Conservation (phyloP, 768 basidiomycete species). For the Collybia sp. region DNA sequence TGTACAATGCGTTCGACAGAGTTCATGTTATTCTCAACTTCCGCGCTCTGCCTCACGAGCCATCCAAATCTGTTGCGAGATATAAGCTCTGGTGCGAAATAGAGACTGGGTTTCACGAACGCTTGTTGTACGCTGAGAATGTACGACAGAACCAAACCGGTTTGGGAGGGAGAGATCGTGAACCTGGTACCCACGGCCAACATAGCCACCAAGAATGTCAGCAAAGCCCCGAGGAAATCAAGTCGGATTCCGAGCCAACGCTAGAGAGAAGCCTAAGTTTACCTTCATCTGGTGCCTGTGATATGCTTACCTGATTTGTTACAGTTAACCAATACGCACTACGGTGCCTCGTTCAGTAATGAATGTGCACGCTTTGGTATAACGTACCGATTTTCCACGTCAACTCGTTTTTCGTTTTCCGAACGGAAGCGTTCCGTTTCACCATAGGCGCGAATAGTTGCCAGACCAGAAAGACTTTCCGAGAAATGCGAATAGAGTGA, state of each 20-base stretch:
- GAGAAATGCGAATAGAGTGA: slow-evolving; percentile 91
- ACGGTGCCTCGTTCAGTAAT: slow-evolving; percentile 2
- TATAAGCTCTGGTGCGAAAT: slow-evolving; percentile 4
- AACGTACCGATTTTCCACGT: slow-evolving; percentile 74
- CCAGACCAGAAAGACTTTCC: slow-evolving; percentile 81
- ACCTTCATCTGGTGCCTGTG: background rate
- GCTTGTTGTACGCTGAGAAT: slow-evolving; percentile 77
- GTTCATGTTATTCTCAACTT: slow-evolving; percentile 94
- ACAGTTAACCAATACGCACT: slow-evolving; percentile 87
- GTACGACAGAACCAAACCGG: slow-evolving; percentile 73
- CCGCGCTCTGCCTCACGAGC: slow-evolving; percentile 74
- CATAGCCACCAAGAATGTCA: slow-evolving; percentile 78
- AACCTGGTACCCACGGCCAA: slow-evolving; percentile 73
- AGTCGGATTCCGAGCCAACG: slow-evolving; percentile 88
- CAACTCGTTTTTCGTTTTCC: slow-evolving; percentile 73
- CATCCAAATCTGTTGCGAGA: slow-evolving; percentile 52
- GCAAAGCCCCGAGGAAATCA: slow-evolving; percentile 71
- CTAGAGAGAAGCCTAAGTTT: slow-evolving; percentile 24
- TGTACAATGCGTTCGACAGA: slow-evolving; percentile 82
- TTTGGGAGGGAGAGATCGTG: slow-evolving; percentile 74
- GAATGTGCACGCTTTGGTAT: background rate
- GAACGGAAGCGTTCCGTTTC: slow-evolving; percentile 69
- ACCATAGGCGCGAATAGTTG: slow-evolving; percentile 86
- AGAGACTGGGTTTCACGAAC: slow-evolving; percentile 16
- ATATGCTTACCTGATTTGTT: slow-evolving; percentile 59